Evolutionary conservation across 1,284 basidiomycete genomes (phyloP), one percentile per base, ranked within the genome.

Genomic region (Sphagnurus paluster): DNA sequence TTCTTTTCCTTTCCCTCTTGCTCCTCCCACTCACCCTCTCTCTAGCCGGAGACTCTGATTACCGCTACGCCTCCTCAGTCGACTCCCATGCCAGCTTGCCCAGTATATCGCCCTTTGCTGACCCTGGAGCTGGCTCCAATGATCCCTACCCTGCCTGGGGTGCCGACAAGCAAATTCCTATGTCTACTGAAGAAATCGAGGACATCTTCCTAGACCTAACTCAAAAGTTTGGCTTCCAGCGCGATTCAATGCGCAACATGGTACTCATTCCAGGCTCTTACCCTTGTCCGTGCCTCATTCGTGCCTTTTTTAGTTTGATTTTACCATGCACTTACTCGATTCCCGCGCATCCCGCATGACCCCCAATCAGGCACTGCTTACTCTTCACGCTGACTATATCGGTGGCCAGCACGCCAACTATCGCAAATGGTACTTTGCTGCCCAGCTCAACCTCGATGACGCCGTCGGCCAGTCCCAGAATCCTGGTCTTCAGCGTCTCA

Each of bases 351-450:
- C 93, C n/a, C 89, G 97, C 56, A 99, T 99, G 96, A 85, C 90
- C n/a, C 94, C 97, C 4, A 90, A 90, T 64, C 95, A 98, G 65
- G 96, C 97, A 4, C 84, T 97, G 24, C 77, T 95, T 52, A 99
- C 96, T 20, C 79, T 99, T 34, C 96, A 99, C 66, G 95, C 96
- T 47, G 95, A 98, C 69, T 99, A 98, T 70, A 98, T 99, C 54
- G 97, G 97, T 52, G 97, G 97, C 39, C 91, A 92, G 62, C 87
- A 96, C 63, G 93, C 94, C 57, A 97, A 96, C 74, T 96, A 97
- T 69, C 87, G 93, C 65, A 96, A 95, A 68, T 98, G 97, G 96
- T 99, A 99, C 68, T 99, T 99, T 69, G 97, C 97, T 21, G 94
- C 96, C 8, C 97, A 99, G 69, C 89, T 99, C 66, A 97, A 99